Percentiles rank a stretch among this genome's conserved stretches.
Conservation (phyloP, 352 stramenopile genomes). For the Phytophthora vignae region DNA sequence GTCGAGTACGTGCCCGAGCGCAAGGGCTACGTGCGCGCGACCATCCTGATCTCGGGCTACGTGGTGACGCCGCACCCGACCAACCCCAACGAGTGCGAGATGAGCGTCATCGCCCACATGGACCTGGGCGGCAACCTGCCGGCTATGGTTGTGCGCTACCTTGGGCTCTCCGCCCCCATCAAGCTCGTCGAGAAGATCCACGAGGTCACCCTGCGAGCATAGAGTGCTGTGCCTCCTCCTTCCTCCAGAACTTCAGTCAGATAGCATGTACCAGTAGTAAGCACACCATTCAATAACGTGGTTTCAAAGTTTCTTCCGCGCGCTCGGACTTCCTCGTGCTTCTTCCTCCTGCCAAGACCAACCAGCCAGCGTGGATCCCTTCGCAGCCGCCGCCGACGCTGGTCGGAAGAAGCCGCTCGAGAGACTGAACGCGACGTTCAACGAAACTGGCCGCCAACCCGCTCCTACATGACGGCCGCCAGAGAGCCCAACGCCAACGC, state of each 20-base stretch:
- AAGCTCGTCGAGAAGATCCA: slow-evolving; percentile 86
- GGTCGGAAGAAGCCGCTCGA: slow-evolving; percentile 32
- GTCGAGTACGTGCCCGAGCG: slow-evolving; percentile 66
- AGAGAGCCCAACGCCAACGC: neutral
- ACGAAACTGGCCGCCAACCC: slow-evolving; percentile 13
- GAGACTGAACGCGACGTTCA: slow-evolving; percentile 28
- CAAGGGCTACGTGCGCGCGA: slow-evolving; percentile 56
- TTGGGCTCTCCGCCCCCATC: slow-evolving; percentile 81
- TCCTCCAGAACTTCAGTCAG: slow-evolving; percentile 28
- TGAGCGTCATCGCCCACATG: slow-evolving; percentile 80
- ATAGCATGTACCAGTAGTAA: slow-evolving; percentile 44
- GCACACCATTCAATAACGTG: slow-evolving; percentile 24
- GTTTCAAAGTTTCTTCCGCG: slow-evolving; percentile 16
- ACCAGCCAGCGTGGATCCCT: neutral
- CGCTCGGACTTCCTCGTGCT: neutral
- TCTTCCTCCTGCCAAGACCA: too few species aligned
- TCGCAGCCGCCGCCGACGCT: slow-evolving; percentile 1
- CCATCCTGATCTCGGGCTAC: slow-evolving; percentile 74
- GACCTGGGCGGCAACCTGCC: slow-evolving; percentile 78
- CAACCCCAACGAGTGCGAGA: slow-evolving; percentile 72
- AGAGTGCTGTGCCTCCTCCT: slow-evolving; percentile 14
- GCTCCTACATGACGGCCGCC: slow-evolving; percentile 1
- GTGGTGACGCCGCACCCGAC: slow-evolving; percentile 65
- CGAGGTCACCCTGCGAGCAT: slow-evolving; percentile 44
- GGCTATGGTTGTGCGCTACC: slow-evolving; percentile 73